Evolutionary conservation across 1,139 yeast genomes (phyloP).

Genomic region (Diutina ranongensis): DNA sequence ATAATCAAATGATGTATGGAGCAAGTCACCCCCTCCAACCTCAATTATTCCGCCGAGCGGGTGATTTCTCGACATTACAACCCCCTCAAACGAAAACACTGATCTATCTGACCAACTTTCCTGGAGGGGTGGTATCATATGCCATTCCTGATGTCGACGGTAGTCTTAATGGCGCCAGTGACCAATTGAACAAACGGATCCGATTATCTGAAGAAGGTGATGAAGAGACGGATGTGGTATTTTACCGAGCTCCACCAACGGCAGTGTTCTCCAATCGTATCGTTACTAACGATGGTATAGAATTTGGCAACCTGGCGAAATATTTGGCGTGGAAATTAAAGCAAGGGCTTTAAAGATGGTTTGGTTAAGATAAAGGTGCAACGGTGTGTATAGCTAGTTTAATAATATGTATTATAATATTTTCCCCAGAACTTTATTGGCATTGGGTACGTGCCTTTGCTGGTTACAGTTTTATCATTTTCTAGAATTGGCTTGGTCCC

Average conservation of each 20-base stretch:
- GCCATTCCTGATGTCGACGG: conserved; percentile 9
- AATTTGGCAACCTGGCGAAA: conserved; percentile 56
- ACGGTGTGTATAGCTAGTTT: neutral
- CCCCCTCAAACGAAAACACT: conserved; percentile 20
- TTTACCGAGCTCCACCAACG: conserved; percentile 79
- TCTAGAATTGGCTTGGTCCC: too few relatives aligned
- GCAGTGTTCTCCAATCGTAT: conserved; percentile 38
- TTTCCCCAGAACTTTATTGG: too few relatives aligned
- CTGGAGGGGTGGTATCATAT: conserved; percentile 33
- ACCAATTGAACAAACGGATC: neutral
- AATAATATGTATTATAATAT: neutral
- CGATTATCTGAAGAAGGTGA: neutral
- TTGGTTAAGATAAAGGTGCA: neutral
- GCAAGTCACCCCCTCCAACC: conserved; percentile 11
- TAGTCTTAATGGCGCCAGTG: neutral
- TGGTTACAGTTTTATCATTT: too few relatives aligned
- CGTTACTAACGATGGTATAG: conserved; percentile 13
- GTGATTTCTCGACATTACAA: conserved; percentile 13
- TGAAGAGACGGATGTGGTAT: conserved; percentile 26
- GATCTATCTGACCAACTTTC: conserved; percentile 24
- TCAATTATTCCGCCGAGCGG: conserved; percentile 13
- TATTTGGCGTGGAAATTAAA: conserved; percentile 54
- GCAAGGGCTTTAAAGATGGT: neutral
- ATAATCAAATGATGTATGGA: conserved; percentile 7
- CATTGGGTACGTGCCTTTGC: too few relatives aligned